Evolutionary conservation across 441 rosid genomes (phyloP).

Genomic region (Heliophila coronopifolia): DNA sequence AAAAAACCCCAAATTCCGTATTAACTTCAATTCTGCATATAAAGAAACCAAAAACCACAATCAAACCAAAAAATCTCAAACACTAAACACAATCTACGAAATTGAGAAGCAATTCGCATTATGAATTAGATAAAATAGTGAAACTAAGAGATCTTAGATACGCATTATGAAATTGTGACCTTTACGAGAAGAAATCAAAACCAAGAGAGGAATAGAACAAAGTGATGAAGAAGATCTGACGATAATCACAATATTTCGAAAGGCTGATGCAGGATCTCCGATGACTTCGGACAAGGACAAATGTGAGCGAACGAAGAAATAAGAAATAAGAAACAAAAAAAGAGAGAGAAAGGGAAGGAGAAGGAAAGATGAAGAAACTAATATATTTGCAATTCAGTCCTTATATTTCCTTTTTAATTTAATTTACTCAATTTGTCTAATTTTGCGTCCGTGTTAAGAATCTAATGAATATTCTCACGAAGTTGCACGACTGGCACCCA

Average conservation of each 20-base stretch:
- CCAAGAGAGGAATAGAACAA: background rate
- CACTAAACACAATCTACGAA: background rate
- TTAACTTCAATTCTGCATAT: constrained; percentile 19
- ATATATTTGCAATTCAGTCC: constrained; percentile 14
- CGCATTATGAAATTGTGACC: constrained; percentile 16
- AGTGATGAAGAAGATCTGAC: background rate
- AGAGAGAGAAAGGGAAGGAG: background rate
- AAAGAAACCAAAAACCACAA: constrained; percentile 5
- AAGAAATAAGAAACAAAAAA: background rate
- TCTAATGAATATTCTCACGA: background rate
- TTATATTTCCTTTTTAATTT: background rate
- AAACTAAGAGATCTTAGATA: constrained; percentile 16
- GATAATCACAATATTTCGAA: constrained; percentile 9
- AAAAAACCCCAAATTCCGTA: constrained; percentile 1
- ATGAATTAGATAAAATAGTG: no score
- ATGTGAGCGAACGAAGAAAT: constrained; percentile 20
- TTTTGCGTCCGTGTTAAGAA: background rate
- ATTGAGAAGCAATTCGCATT: background rate
- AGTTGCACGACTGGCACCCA: constrained; percentile 1
- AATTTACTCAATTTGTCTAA: no score
- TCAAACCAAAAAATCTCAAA: constrained; percentile 10
- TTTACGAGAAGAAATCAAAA: constrained; percentile 1
- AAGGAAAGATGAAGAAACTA: background rate
- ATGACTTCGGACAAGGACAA: constrained; percentile 26
- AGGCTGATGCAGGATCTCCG: constrained; percentile 18